Conservation (phyloP, 2,329 filamentous ascomycete genomes). For the Grosmannia huntii region DNA sequence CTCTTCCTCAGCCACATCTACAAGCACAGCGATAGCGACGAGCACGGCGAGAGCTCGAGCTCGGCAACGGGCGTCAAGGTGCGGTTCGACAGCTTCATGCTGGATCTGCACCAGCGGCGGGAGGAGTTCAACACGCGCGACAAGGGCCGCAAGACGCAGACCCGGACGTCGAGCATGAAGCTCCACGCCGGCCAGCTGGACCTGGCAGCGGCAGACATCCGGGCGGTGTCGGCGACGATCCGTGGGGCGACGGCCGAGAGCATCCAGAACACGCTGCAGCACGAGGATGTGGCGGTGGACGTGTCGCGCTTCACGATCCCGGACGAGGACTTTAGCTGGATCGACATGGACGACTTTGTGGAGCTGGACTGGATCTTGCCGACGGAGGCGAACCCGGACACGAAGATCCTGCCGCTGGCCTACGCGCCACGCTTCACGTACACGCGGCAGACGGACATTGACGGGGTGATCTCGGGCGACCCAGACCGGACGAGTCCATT, state of each 20-base stretch:
- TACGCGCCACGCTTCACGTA: conserved; percentile 95
- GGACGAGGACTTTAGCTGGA: conserved; percentile 90
- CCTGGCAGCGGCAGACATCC: conserved; percentile 79
- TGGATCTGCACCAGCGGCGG: conserved; percentile 86
- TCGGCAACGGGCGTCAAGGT: conserved; percentile 95
- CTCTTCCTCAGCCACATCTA: conserved; percentile 95
- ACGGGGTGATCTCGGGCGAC: conserved; percentile 65
- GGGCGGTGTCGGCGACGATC: conserved; percentile 85
- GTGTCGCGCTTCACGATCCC: conserved; percentile 89
- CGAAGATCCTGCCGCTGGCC: conserved; percentile 83
- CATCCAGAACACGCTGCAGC: conserved; percentile 42
- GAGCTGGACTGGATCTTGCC: conserved; percentile 94
- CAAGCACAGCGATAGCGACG: conserved; percentile 92
- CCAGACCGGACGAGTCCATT: conserved; percentile 77
- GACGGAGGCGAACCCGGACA: conserved; percentile 79
- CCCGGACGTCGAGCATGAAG: conserved; percentile 81
- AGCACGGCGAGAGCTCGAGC: conserved; percentile 62
- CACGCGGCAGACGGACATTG: conserved; percentile 91
- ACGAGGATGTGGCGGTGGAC: conserved; percentile 48
- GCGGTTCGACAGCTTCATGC: conserved; percentile 90
- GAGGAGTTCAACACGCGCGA: conserved; percentile 82
- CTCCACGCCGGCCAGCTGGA: conserved; percentile 93
- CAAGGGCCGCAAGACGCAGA: conserved; percentile 61
- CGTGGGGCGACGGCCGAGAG: conserved; percentile 67
- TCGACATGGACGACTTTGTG: conserved; percentile 99